Evolutionary conservation across 1,284 basidiomycete genomes (phyloP), one percentile per base, ranked within the genome.

Genomic region (Austroboletus novae-zelandiae): DNA sequence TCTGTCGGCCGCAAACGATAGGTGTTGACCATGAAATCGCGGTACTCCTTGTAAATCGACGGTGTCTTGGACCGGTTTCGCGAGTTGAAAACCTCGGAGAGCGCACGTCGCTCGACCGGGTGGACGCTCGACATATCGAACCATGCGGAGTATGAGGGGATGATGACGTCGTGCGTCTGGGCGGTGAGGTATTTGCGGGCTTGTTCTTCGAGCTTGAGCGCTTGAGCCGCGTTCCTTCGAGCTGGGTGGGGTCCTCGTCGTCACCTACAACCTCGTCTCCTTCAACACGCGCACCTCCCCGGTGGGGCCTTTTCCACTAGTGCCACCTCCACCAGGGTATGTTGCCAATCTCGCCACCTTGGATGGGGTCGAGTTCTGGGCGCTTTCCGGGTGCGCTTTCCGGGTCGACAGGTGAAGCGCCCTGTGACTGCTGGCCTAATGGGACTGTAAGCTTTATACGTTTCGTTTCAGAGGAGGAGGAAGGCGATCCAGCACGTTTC

Each of bases 11-110:
- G 84, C 44, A 99, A 79, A 40, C 96, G 81, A 73, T 98, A n/a
- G n/a, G 96, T 96, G 75, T 99, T 98, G 71, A 99, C 85, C 94
- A 99, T 99, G 64, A 99, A 99, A 77, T 99, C 96, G 56, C 96
- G 86, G 68, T 99, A 99, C 70, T 98, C 96, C 71, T 98, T 99
- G 80, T 99, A 99, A 59, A 98, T 93, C 29, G 90, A 82, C 0
- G 96, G 96, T 0, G 95, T 98, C 75, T 99, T 99, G 58, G 88
- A 91, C 59, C 96, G 75, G 70, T 97, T 96, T 56, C 93, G 81
- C 51, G 91, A 92, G 69, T 95, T 96, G 81, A 99, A 99, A 79
- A 98, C 99, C 72, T 99, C 96, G n/a, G n/a, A n/a, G n/a, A n/a
- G n/a, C n/a, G n/a, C n/a, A n/a, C 92, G 86, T 55, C 87, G 83